Base-by-base conservation (phyloP, 495 filamentous ascomycete genomes). In the Penicillium ucsense region DNA sequence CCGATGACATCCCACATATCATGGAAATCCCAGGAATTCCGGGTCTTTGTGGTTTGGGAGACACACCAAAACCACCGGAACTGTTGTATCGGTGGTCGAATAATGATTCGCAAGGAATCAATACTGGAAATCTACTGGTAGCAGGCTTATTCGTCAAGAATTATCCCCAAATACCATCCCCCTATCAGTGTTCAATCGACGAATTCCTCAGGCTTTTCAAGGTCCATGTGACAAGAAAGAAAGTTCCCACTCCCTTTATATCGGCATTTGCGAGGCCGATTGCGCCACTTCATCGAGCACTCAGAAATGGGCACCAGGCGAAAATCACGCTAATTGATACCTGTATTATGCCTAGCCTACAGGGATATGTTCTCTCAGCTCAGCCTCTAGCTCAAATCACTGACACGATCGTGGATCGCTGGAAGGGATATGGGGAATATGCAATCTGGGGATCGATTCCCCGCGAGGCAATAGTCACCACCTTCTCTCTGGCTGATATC, bases 61-160 rank as follows among this genome's bases (percentile, higher is more conserved):
- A 57, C 20, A 20, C 20, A 20, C 20, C 20, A 20, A 20, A 20
- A 27, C 9, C 61, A 0, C 67, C 67, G 11, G 53, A 49, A 1
- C 11, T 71, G 0, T 42, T 72, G 5, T 72, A 59, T 28, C 50
- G 69, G 9, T 72, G 66, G 62, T 64, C 52, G 3, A 71, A 69
- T 31, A 38, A 50, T 8, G 48, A 63, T 1, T 65, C 62, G 0
- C 63, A 67, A 41, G 69, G 69, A 4, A 41, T 62, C 8, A 73
- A 71, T 38, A 53, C 47, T 0, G 48, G 46, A 3, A 42, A 6
- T 2, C 0, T 50, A 0, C 52, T 65, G 10, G 12, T 58, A 2
- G 64, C 66, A 11, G 65, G 55, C 0, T 34, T 59, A 1, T 72
- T 72, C 36, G 46, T 29, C 8, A 39, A 43, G 1, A 35, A 7